Conservation (phyloP, 495 filamentous ascomycete genomes). For the Copromyces sp. region DNA sequence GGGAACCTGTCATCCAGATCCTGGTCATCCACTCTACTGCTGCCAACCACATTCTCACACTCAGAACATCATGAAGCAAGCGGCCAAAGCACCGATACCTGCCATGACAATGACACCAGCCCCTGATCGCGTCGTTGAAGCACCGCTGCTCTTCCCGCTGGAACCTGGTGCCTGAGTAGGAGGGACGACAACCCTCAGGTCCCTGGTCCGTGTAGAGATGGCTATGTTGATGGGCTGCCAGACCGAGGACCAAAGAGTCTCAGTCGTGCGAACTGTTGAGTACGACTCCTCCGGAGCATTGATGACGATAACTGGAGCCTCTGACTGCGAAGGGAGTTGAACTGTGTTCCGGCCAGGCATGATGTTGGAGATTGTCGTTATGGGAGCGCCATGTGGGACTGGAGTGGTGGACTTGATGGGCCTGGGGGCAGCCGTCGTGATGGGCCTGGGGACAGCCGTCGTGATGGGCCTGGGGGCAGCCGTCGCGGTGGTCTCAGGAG, state of each 20-base stretch:
- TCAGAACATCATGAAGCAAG: background rate
- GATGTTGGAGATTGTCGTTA: background rate
- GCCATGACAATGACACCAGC: background rate
- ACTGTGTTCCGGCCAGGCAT: background rate
- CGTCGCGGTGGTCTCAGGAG: no score
- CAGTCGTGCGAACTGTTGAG: background rate
- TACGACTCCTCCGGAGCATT: background rate
- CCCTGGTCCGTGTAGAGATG: background rate
- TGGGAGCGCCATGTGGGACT: background rate
- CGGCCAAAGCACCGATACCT: background rate
- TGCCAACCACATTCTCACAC: background rate
- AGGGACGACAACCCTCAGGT: background rate
- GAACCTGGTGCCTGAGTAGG: background rate
- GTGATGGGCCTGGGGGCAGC: background rate
- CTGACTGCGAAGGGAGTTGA: background rate
- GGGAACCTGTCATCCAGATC: background rate
- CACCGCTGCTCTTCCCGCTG: background rate
- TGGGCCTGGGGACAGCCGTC: background rate
- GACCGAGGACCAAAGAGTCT: background rate
- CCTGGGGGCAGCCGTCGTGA: background rate
- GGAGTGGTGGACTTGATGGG: background rate
- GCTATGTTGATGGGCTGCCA: background rate
- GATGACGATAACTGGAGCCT: background rate
- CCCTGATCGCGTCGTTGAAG: background rate
- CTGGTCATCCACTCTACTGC: background rate